Evolutionary conservation across 2,329 filamentous ascomycete genomes (phyloP), one percentile per base, ranked within the genome.

Genomic region (Emergomyces orientalis): DNA sequence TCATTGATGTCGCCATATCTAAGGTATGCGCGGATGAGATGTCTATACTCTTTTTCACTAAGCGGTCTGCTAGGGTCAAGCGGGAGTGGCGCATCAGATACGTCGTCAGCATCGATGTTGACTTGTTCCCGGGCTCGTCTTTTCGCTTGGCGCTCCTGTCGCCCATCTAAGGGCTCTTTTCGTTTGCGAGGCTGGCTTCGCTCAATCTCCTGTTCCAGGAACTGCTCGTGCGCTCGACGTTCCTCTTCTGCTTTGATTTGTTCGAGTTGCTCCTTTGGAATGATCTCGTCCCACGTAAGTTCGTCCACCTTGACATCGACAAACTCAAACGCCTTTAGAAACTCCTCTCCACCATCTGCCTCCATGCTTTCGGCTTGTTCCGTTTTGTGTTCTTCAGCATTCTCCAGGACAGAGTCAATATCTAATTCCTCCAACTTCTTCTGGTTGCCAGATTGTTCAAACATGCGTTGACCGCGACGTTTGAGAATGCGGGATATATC

Each of bases 381-480:
- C 0, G 94, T 97, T 79, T 96, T 93, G 70, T 96, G 95, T 69
- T 97, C 87, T 77, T 99, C 94, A 34, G 95, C 94, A 74, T 97
- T 97, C 70, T 94, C 94, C 19, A 99, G 85, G 47, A 99, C 94
- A 9, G 92, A 91, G 73, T 99, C 95, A 69, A 99, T 97, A 73
- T 66, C 94, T 30, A 99, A 86, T 76, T 97, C 91, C 76, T 99
- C 94, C 5, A 99, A 82, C 73, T 96, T 94, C 77, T 93, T 89
- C 76, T 99, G 94, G 73, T 99, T 99, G 64, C 91, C 90, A 13
- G 90, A 94, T 74, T 97, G 93, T 76, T 97, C 93, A 69, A 99
- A 99, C 88, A 99, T 96, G 76, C 94, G 96, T 73, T 97, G 94
- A n/a, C 94, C 96, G 69, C 94, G 89, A 77, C 93, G 91, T 79